A percentile compares a stretch with the other conserved stretches of the same genome.
phyloP scores from a whole-genome alignment of 148 eudicot genomes.

The Spergularia marina region DNA sequence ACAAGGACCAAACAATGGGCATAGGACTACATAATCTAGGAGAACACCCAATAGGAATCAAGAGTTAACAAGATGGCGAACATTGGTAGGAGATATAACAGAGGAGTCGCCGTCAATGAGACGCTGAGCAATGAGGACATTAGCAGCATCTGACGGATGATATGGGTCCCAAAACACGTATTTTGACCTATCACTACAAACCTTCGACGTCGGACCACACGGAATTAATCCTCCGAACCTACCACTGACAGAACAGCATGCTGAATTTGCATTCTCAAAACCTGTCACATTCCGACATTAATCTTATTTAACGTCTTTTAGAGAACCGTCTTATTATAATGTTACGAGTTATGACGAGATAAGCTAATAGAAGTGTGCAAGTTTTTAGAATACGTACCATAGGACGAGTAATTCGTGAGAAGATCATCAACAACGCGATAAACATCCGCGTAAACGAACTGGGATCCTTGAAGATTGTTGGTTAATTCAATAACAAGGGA shows the following conservation, averaged over 20 bases:
- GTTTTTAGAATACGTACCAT: conserved; percentile 42
- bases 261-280: conserved; percentile 53
- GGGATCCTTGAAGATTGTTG: conserved; percentile 44
- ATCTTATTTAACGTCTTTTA: too few relatives aligned
- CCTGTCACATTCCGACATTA: conserved; percentile 38
- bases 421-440: conserved; percentile 52
- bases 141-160: conserved; percentile 85
- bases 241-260: conserved; percentile 65
- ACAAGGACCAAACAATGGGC: too few relatives aligned
- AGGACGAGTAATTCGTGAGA: conserved; percentile 43
- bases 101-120: conserved; percentile 49
- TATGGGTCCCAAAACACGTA: conserved; percentile 89
- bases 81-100: conserved; percentile 54
- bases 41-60: background rate
- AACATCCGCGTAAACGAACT: conserved; percentile 61
- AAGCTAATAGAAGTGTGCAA: too few relatives aligned
- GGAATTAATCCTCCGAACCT: conserved; percentile 74
- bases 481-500: conserved; percentile 42
- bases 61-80: conserved; percentile 42
- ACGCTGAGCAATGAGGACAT: conserved; percentile 55
- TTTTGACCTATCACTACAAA: conserved; percentile 65
- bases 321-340: too few relatives aligned
- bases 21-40: too few relatives aligned
- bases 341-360: too few relatives aligned
- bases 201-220: conserved; percentile 56